Base-by-base conservation (phyloP, 2,329 filamentous ascomycete genomes). In the Hymenoscyphus occultus region DNA sequence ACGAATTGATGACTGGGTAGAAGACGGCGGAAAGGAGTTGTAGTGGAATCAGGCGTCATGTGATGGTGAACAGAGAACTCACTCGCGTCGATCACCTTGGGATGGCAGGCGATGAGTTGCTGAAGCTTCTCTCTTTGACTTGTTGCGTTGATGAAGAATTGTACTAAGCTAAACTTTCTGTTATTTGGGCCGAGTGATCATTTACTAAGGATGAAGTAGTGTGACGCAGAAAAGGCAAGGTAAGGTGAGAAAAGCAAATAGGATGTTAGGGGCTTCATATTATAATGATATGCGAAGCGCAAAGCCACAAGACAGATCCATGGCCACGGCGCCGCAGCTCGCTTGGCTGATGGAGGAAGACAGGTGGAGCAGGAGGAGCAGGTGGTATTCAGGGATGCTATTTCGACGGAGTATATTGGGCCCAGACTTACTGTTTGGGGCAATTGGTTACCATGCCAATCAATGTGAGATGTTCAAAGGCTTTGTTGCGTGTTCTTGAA, bases 1-100 rank as follows among this genome's bases (percentile, higher is more conserved):
- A 32, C 48, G 60, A 62, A 56, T 56, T 39, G 60, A 40, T 48
- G 60, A 62, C 39, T 62, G 45, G 35, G 59, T 42, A 28, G 59
- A n/a, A 48, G 59, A 61, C 40, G 39, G 19, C 45, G 58, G 59
- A 12, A 16, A 7, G 45, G 48, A 35, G 60, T n/a, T 42, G 60
- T 48, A 56, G 60, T 32, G 19, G 60, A 56, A 35, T n/a, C 22
- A 12, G 32, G n/a, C 56, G 45, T 31, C 60, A 62, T 62, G 39
- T 35, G 48, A 62, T 40, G 31, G 31, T 56, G 9, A 48, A 40
- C 28, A 19, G n/a, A 39, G 19, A 54, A 31, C 45, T 35, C 6
- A 28, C 28, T 28, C 28, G 3, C 28, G 48, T 35, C 19, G 54
- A 28, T 39, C 35, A 35, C 3, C 28, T 28, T 28, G 19, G 54